Percentiles rank a stretch among this genome's conserved stretches.
Evolutionary conservation across 257 asterid species (phyloP).

Genomic region (Nyctanthes arbortristis): DNA sequence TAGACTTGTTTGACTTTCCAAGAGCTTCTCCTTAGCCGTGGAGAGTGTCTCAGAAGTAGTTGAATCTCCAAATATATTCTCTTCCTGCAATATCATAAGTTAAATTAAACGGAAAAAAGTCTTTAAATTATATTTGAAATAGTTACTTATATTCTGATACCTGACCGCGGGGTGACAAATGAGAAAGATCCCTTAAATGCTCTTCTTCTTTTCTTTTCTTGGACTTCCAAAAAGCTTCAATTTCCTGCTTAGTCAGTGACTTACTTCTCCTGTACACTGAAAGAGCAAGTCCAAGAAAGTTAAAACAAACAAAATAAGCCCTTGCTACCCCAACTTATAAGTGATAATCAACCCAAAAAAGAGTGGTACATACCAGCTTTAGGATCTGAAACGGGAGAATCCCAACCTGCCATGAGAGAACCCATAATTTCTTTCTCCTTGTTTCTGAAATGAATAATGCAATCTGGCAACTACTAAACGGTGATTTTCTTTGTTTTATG

Average conservation of each 20-base stretch:
- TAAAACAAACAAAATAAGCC: background rate
- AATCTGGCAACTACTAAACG: background rate
- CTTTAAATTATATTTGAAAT: background rate
- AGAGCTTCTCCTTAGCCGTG: background rate
- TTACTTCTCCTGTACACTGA: conserved; percentile 53
- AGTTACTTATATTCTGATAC: conserved; percentile 12
- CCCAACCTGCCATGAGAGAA: conserved; percentile 98
- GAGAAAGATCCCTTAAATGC: conserved; percentile 57
- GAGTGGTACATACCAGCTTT: conserved; percentile 45
- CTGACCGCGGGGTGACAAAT: conserved; percentile 62
- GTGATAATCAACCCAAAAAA: background rate
- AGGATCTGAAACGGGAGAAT: conserved; percentile 50
- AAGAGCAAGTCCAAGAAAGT: background rate
- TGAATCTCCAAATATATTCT: conserved; percentile 35
- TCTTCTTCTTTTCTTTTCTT: conserved; percentile 67
- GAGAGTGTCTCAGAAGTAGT: no score
- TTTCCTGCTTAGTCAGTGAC: conserved; percentile 74
- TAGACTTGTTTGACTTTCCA: conserved; percentile 33
- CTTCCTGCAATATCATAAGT: conserved; percentile 27
- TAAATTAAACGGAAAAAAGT: no score
- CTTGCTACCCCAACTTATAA: background rate
- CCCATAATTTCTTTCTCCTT: conserved; percentile 47
- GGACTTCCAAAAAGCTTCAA: conserved; percentile 70
- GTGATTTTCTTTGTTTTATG: background rate
- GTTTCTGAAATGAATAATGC: background rate